Evolutionary conservation across 306 rosid species (phyloP), one percentile per base, ranked within the genome.

Genomic region (Pachyrhizus erosus): DNA sequence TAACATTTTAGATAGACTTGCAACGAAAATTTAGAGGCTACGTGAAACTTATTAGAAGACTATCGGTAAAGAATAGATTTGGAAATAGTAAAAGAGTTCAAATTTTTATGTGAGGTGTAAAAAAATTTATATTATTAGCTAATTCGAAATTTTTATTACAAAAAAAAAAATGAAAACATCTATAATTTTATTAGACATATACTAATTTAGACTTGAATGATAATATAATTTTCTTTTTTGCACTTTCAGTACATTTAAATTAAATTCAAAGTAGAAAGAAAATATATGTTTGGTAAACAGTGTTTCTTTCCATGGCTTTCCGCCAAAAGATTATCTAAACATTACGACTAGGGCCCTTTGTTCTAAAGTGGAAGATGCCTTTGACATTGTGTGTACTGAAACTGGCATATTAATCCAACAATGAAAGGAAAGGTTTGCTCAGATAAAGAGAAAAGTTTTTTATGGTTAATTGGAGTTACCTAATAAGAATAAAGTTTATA

Each of bases 301-400:
- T 37, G 72, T 73, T 43, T 34, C 39, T 66, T 46, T 73, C 73
- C 77, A 66, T 51, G 42, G 29, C 83, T 78, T 83, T 79, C 77
- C 13, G 37, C 13, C 26, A 43, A 73, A 84, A 74, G 77, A 62
- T 54, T 21, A 69, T 29, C 5, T 71, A 0, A 10, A 26, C 20
- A 43, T 62, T 14, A 8, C 11, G 20, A 46, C 5, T 73, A 55
- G 55, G 66, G 40, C 57, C 82, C 5, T 65, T n/a, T n/a, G 65
- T 62, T 31, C 57, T 83, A 76, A 68, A 68, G 51, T 5, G 3
- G 9, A 67, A 79, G n/a, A 66, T 82, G 60, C 67, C 31, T 57
- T 65, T 67, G 80, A 65, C 46, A n/a, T 62, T 14, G 15, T 78
- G 72, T 45, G 74, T 42, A 67, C 49, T 18, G 73, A 66, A 54